These are phyloP conservation scores for Leccinum solheimii DNA, from an alignment of 1,284 basidiomycete genomes.

Conservation along the genomic window DNA sequence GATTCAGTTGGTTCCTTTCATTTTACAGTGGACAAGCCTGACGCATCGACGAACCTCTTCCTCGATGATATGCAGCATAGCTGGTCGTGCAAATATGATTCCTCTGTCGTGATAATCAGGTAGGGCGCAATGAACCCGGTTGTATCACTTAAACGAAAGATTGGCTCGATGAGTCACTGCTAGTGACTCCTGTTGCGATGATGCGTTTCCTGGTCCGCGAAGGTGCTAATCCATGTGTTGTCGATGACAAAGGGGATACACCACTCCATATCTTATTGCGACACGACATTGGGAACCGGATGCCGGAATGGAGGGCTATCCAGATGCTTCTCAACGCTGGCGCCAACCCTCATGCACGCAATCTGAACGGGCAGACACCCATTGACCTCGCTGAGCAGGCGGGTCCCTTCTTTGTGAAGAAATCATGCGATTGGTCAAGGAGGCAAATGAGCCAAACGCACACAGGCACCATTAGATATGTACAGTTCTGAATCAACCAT, in stretches of 20 bases:
- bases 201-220: neutral
- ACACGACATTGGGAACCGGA: neutral
- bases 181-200: neutral
- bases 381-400: neutral
- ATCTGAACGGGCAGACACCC: neutral
- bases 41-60: constrained; percentile 13
- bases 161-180: too few species aligned
- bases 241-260: too few species aligned
- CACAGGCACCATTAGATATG: too few species aligned
- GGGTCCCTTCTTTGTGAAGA: neutral
- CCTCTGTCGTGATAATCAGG: too few species aligned
- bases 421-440: neutral
- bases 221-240: too few species aligned
- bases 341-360: neutral
- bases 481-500: too few species aligned
- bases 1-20: constrained; percentile 20
- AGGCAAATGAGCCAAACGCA: neutral
- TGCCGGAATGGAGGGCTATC: neutral
- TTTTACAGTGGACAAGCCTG: neutral
- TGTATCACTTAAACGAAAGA: too few species aligned
- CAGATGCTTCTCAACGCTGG: neutral
- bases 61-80: constrained; percentile 34
- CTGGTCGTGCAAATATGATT: too few species aligned
- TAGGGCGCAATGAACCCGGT: too few species aligned
- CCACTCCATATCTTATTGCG: neutral